Evolutionary conservation across 257 asterid species (phyloP).

Genomic region (Capsicum baccatum): DNA sequence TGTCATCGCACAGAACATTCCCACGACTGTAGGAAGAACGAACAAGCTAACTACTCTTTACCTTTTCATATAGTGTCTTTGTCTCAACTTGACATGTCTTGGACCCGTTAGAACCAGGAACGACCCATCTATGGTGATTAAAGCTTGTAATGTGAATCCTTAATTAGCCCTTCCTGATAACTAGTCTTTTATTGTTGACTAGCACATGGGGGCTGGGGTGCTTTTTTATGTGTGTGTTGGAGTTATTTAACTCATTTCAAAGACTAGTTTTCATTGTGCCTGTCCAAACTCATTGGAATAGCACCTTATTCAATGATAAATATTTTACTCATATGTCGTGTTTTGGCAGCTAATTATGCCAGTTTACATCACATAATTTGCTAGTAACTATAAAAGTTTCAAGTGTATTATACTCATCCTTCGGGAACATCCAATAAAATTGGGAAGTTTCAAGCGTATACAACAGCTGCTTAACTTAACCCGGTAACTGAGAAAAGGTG

Average conservation of each 20-base stretch:
- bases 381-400: neutral
- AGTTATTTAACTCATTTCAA: neutral
- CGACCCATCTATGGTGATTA: neutral
- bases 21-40: neutral
- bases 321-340: neutral
- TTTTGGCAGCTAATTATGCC: conserved; percentile 16
- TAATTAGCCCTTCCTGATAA: neutral
- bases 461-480: neutral
- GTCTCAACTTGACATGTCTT: conserved; percentile 6
- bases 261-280: conserved; percentile 16
- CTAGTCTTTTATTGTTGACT: neutral
- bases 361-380: neutral
- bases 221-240: neutral
- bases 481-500: neutral
- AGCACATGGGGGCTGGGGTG: neutral
- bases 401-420: neutral
- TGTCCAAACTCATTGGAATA: neutral
- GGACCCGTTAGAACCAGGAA: conserved; percentile 18
- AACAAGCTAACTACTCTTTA: neutral
- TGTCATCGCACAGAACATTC: conserved; percentile 6
- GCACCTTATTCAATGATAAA: conserved; percentile 23
- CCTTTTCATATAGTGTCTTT: neutral
- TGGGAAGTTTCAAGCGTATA: conserved; percentile 6
- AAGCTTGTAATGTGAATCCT: neutral
- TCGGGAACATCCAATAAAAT: conserved; percentile 15